Evolutionary conservation across 176 grass and related monocot species (phyloP).

Genomic region (Musa schizocarpa): DNA sequence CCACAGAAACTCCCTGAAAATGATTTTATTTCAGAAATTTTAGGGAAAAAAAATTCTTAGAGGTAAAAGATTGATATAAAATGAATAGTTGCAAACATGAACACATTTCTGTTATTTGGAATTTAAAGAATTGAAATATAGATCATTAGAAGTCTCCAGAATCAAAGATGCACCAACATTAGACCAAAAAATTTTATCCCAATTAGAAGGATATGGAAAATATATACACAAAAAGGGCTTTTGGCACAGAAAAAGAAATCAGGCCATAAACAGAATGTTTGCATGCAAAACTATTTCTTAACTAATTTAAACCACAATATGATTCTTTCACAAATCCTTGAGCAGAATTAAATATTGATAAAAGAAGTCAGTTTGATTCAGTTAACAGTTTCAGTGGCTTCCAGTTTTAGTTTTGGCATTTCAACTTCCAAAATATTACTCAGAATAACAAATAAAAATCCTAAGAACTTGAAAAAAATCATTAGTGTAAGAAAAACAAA

Average conservation of each 20-base stretch:
- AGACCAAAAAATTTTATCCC: background rate
- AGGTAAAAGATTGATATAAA: background rate
- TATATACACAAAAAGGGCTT: background rate
- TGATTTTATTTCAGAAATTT: background rate
- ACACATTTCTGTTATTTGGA: no score
- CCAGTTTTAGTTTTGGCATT: background rate
- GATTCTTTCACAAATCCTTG: background rate
- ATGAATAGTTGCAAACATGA: background rate
- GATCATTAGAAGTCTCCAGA: background rate
- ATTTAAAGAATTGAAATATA: no score
- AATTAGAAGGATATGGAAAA: background rate
- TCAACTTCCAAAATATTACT: background rate
- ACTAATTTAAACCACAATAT: background rate
- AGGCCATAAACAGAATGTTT: background rate
- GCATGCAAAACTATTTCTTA: background rate
- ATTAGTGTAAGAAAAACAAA: background rate
- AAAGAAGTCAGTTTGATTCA: no score
- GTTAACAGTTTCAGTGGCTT: background rate
- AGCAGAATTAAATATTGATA: no score
- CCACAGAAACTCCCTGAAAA: slow-evolving; percentile 85
- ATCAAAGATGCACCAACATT: background rate
- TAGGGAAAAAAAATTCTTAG: background rate
- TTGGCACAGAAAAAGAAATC: background rate
- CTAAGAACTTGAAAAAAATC: background rate
- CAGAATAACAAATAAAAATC: background rate